Percentiles rank a stretch among this genome's conserved stretches.
Evolutionary conservation across 2,329 filamentous ascomycete species (phyloP).

Genomic region (Basipetospora sp.): DNA sequence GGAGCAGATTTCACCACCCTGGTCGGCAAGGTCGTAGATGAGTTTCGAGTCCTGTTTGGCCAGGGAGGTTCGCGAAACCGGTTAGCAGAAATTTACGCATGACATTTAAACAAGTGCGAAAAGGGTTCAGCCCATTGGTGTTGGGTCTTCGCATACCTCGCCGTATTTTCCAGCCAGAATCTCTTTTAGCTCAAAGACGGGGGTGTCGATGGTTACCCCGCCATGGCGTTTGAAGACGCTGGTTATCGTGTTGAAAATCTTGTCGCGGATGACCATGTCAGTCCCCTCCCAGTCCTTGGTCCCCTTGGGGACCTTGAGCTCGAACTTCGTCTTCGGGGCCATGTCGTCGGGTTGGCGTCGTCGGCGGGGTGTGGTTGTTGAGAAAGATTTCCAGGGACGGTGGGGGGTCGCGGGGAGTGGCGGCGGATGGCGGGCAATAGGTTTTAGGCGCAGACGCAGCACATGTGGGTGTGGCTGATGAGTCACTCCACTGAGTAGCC

Average conservation of each 20-base stretch:
- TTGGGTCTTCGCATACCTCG: conserved; percentile 19
- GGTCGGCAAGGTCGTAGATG: conserved; percentile 77
- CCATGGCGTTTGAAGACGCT: conserved; percentile 74
- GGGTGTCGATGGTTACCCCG: conserved; percentile 64
- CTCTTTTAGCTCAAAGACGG: conserved; percentile 74
- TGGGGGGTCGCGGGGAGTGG: not conserved
- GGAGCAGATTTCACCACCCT: conserved; percentile 62
- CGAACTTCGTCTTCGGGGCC: conserved; percentile 35
- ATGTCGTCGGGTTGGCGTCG: conserved; percentile 1
- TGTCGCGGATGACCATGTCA: conserved; percentile 67
- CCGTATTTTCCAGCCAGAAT: conserved; percentile 83
- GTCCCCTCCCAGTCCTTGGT: conserved; percentile 74
- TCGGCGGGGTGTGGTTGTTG: conserved; percentile 1
- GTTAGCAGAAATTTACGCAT: not conserved
- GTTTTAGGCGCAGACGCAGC: conserved; percentile 3
- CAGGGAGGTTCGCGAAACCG: too few species aligned
- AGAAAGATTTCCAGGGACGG: conserved; percentile 2
- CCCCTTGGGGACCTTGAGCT: conserved; percentile 79
- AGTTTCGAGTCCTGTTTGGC: conserved; percentile 65
- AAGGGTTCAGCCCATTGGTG: too few species aligned
- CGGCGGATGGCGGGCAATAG: not conserved
- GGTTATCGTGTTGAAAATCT: conserved; percentile 63
- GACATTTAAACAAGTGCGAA: too few species aligned
- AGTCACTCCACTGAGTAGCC: conserved; percentile 6
- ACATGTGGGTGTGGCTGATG: conserved; percentile 3